Evolutionary conservation across 352 stramenopile species (phyloP).

Genomic region (Phytophthora fragariaefolia): DNA sequence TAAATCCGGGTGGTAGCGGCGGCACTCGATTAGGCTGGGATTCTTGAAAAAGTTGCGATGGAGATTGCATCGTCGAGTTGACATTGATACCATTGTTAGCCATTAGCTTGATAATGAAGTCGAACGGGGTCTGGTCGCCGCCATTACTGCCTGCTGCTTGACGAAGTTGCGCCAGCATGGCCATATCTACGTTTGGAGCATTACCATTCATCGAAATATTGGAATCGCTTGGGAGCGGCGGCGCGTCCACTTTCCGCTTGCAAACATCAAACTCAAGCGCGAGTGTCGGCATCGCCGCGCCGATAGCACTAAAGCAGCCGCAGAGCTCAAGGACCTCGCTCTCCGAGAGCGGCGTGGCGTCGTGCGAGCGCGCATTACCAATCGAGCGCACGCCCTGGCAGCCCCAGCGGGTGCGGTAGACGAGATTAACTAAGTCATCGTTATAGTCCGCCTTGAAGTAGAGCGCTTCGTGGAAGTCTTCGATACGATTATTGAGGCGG

Average conservation of each 20-base stretch:
- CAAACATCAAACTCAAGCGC: slow-evolving; percentile 35
- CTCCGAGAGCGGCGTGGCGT: slow-evolving; percentile 32
- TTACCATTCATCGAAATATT: slow-evolving; percentile 29
- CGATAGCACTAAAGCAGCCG: slow-evolving; percentile 41
- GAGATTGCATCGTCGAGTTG: slow-evolving; percentile 19
- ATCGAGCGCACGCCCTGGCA: slow-evolving; percentile 38
- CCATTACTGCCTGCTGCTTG: slow-evolving; percentile 20
- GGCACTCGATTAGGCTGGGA: slow-evolving; percentile 25
- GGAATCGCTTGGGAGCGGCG: slow-evolving; percentile 14
- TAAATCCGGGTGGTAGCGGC: slow-evolving; percentile 24
- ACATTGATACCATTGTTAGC: slow-evolving; percentile 36
- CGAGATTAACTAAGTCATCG: slow-evolving; percentile 38
- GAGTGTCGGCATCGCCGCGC: slow-evolving; percentile 34
- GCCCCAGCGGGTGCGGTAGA: slow-evolving; percentile 39
- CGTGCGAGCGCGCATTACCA: slow-evolving; percentile 33
- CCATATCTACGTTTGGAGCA: slow-evolving; percentile 21
- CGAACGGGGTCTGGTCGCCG: slow-evolving; percentile 31
- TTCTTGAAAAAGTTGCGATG: slow-evolving; percentile 18
- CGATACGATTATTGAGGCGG: slow-evolving; percentile 39
- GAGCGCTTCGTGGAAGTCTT: slow-evolving; percentile 39
- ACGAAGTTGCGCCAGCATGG: slow-evolving; percentile 29
- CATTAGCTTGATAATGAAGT: slow-evolving; percentile 41
- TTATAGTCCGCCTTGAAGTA: slow-evolving; percentile 27
- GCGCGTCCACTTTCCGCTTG: slow-evolving; percentile 8
- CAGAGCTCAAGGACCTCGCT: slow-evolving; percentile 40